Evolutionary conservation across 2,329 filamentous ascomycete species (phyloP).

Genomic region (Talaromyces sp.): DNA sequence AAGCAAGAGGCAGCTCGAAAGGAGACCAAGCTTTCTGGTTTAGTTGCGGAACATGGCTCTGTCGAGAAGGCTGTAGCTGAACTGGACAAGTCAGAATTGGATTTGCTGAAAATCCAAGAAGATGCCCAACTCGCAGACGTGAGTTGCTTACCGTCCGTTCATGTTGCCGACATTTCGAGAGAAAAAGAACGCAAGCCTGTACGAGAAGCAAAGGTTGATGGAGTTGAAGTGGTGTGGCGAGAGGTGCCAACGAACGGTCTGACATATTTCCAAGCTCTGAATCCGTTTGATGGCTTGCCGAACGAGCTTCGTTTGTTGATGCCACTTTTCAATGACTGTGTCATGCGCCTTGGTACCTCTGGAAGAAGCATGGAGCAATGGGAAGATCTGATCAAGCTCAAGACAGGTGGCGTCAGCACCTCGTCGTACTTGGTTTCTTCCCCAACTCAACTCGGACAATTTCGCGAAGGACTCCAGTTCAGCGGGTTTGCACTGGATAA

Average conservation of each 20-base stretch:
- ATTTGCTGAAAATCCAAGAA: conserved; percentile 75
- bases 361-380: conserved; percentile 87
- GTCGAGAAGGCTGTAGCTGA: conserved; percentile 65
- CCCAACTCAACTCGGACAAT: conserved; percentile 63
- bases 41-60: conserved; percentile 62
- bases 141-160: conserved; percentile 79
- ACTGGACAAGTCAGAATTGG: conserved; percentile 71
- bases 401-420: conserved; percentile 84
- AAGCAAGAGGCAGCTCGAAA: conserved; percentile 72
- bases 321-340: conserved; percentile 83
- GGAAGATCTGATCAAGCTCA: conserved; percentile 92
- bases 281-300: conserved; percentile 70
- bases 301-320: conserved; percentile 79
- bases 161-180: conserved; percentile 83
- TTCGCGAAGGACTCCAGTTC: conserved; percentile 76
- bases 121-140: conserved; percentile 79
- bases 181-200: conserved; percentile 69
- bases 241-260: conserved; percentile 92
- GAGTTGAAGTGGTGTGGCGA: conserved; percentile 76
- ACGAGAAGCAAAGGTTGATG: conserved; percentile 51
- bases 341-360: conserved; percentile 89
- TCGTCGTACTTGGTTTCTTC: conserved; percentile 78
- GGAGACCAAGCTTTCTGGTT: conserved; percentile 66
- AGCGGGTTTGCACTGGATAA: conserved; percentile 83
- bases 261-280: conserved; percentile 91